These are phyloP conservation scores for Mortierella sp. DNA, from an alignment of 371 early-diverging fungal genomes.

Conservation along the genomic window DNA sequence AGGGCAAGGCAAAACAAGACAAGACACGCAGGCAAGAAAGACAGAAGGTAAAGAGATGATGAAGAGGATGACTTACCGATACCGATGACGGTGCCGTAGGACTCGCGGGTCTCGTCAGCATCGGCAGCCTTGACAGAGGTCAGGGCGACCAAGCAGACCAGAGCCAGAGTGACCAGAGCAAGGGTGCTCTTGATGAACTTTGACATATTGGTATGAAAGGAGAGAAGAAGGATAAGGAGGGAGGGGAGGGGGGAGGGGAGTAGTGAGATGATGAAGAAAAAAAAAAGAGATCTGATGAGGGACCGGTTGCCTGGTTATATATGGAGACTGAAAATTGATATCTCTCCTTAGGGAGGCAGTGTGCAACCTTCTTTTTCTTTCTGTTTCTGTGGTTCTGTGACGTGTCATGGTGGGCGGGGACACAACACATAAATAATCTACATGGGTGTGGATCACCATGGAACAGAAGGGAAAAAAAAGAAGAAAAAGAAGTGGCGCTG, in stretches of 20 bases:
- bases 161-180: slow-evolving; percentile 53
- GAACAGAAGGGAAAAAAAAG: no score
- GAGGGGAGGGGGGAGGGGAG: neutral
- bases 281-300: slow-evolving; percentile 17
- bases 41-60: neutral
- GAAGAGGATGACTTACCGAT: slow-evolving; percentile 67
- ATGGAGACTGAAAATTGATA: slow-evolving; percentile 4
- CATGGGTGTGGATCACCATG: neutral
- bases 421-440: neutral
- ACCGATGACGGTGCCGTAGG: slow-evolving; percentile 84
- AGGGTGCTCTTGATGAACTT: slow-evolving; percentile 53
- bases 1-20: neutral
- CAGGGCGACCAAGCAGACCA: slow-evolving; percentile 53
- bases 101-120: slow-evolving; percentile 38
- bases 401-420: neutral
- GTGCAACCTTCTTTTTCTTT: neutral
- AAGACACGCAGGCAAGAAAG: neutral
- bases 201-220: slow-evolving; percentile 41
- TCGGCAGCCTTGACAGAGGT: slow-evolving; percentile 50
- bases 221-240: slow-evolving; percentile 1
- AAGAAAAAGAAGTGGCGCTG: slow-evolving; percentile 2
- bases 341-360: neutral
- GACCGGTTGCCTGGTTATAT: slow-evolving; percentile 1
- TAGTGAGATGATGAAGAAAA: slow-evolving; percentile 13
- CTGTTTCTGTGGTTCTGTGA: neutral